A percentile compares a stretch with the other conserved stretches of the same genome.
phyloP scores from a whole-genome alignment of 176 grass and related monocot species.

The Alloteropsis semialata region DNA sequence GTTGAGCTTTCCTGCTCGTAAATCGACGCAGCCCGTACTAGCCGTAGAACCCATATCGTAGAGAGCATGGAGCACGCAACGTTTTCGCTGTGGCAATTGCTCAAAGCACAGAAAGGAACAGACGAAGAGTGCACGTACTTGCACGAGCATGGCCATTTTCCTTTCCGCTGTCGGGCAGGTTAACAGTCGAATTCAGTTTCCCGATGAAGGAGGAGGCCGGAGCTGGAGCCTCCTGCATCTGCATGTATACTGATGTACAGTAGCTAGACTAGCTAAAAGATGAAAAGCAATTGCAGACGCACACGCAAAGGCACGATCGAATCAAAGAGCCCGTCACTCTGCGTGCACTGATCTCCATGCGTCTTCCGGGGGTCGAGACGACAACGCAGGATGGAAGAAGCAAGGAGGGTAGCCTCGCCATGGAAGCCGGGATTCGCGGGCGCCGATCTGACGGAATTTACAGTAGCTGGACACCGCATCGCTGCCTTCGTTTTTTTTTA shows the following conservation, averaged over 20 bases:
- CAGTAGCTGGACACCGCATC: background rate
- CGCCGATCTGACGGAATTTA: slow-evolving; percentile 30
- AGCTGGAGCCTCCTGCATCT: no score
- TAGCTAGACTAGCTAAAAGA: background rate
- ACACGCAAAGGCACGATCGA: slow-evolving; percentile 37
- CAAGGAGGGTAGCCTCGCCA: background rate
- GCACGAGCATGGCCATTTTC: background rate
- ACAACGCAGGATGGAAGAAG: background rate
- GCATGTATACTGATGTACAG: background rate
- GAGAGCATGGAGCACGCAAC: background rate
- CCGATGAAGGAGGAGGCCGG: background rate
- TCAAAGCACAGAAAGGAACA: background rate
- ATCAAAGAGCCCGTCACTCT: background rate
- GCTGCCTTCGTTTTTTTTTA: no score
- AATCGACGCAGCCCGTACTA: background rate
- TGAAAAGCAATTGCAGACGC: background rate
- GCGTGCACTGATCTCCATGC: slow-evolving; percentile 1
- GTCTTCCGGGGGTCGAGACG: slow-evolving; percentile 35
- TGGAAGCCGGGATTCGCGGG: slow-evolving; percentile 36
- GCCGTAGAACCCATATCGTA: background rate
- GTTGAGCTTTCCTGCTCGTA: background rate
- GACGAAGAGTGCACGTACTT: background rate
- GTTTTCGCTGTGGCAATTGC: background rate
- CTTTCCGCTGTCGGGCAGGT: background rate
- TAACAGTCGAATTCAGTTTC: background rate